Evolutionary conservation across 1,284 basidiomycete species (phyloP), one percentile per base, ranked within the genome.

Genomic region (Pyrrhoderma noxium): DNA sequence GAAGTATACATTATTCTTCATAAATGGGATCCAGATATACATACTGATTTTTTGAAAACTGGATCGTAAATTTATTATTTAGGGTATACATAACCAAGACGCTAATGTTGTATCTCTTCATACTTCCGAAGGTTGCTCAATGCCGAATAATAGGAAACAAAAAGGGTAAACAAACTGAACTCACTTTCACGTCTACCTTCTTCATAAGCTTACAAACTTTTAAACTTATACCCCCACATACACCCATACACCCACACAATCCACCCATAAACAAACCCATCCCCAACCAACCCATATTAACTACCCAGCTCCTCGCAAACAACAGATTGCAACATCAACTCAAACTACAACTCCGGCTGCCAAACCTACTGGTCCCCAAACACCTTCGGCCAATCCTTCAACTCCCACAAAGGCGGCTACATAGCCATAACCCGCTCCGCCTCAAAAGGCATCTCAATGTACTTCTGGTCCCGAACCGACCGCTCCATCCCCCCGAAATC

Each of bases 301-400:
- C 31, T 23, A 18, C 37, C 40, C 54, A 75, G 72, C 8, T 52
- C 53, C 18, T 63, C 65, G 1, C 27, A 5, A 31, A 60, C 66
- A 2, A 70, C 27, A 66, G 4, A 70, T 65, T 85, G 82, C 61
- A 70, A 80, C 54, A 68, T 75, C 8, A 58, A 65, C 21, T 59
- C 67, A 22, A 77, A 78, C 59, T 69, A 58, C 60, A 84, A 85
- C 59, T 70, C 75, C 58, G 82, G 82, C 14, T 85, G 83, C 61
- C 78, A 79, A 45, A 75, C 77, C 35, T 60, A 64, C 16, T 73
- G 78, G 57, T 62, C 59, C 14, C 53, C 61, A 11, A 64, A 60
- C n/a, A 73, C 78, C 19, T 80, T 73, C 57, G 80, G 80, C 14
- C 18, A 64, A 23, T 58, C 56, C 25, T 78, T 81, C 67, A 82